phyloP scores from a whole-genome alignment of 495 filamentous ascomycete genomes.

The Lepidopterella palustris region DNA sequence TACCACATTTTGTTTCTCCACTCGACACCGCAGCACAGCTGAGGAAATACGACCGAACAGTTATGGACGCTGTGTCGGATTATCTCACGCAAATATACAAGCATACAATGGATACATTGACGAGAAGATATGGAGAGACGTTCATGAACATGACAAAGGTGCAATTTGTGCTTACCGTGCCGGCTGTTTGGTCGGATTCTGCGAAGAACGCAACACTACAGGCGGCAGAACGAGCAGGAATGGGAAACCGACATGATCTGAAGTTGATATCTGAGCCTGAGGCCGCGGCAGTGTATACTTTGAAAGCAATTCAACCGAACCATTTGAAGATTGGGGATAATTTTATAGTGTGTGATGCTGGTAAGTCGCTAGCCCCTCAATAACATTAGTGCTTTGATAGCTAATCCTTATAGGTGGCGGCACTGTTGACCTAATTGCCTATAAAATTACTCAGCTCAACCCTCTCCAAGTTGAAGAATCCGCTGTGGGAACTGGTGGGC shows the following conservation, averaged over 20 bases:
- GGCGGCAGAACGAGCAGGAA: slow-evolving; percentile 44
- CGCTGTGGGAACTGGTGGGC: slow-evolving; percentile 47
- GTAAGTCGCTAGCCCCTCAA: slow-evolving; percentile 3
- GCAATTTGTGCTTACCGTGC: slow-evolving; percentile 57
- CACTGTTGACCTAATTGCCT: slow-evolving; percentile 40
- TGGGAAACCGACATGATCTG: slow-evolving; percentile 43
- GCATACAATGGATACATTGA: slow-evolving; percentile 68
- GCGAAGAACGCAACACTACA: slow-evolving; percentile 43
- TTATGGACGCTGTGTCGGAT: slow-evolving; percentile 43
- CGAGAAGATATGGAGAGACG: slow-evolving; percentile 43
- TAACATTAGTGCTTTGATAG: not conserved
- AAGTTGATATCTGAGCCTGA: slow-evolving; percentile 57
- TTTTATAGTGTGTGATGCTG: slow-evolving; percentile 39
- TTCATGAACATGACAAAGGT: slow-evolving; percentile 40
- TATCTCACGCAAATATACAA: slow-evolving; percentile 54
- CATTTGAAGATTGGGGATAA: slow-evolving; percentile 36
- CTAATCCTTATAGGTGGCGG: slow-evolving; percentile 33
- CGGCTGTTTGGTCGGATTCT: slow-evolving; percentile 49
- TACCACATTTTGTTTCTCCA: slow-evolving; percentile 70
- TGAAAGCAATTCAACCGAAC: slow-evolving; percentile 40
- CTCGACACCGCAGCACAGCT: slow-evolving; percentile 66
- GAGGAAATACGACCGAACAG: slow-evolving; percentile 47
- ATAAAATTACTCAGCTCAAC: slow-evolving; percentile 37
- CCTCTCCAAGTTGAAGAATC: slow-evolving; percentile 32
- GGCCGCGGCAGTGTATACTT: slow-evolving; percentile 50